These are phyloP conservation scores for Herpomyces periplanetae DNA, from an alignment of 2,329 filamentous ascomycete genomes.

Conservation along the genomic window DNA sequence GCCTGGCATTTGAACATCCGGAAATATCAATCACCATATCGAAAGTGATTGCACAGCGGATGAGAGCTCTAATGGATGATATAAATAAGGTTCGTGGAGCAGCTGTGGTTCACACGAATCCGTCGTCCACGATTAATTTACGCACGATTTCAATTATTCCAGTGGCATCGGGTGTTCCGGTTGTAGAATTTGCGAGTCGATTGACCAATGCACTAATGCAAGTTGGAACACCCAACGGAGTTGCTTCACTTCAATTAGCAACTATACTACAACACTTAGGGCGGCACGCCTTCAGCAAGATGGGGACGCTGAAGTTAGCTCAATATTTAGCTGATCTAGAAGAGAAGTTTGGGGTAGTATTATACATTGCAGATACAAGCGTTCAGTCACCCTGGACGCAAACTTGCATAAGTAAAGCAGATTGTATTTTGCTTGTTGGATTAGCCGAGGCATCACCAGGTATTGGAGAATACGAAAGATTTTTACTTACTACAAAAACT, in stretches of 20 bases:
- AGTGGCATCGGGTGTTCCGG: conserved; percentile 58
- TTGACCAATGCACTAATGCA: conserved; percentile 58
- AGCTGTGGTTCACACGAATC: conserved; percentile 18
- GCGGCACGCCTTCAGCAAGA: conserved; percentile 76
- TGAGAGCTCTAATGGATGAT: conserved; percentile 56
- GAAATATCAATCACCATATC: conserved; percentile 97
- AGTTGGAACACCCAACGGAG: conserved; percentile 54
- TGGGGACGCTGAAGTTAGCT: conserved; percentile 78
- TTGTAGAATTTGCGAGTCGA: conserved; percentile 69
- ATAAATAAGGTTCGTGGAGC: conserved; percentile 14
- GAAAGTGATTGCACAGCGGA: conserved; percentile 81
- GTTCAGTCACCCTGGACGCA: conserved; percentile 96
- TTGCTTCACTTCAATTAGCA: conserved; percentile 65
- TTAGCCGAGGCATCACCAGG: conserved; percentile 56
- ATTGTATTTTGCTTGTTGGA: conserved; percentile 73
- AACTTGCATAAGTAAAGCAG: conserved; percentile 81
- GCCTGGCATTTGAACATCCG: conserved; percentile 74
- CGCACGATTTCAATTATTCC: conserved; percentile 71
- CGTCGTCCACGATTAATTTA: conserved; percentile 59
- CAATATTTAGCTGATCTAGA: conserved; percentile 88
- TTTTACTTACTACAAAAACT: conserved; percentile 82
- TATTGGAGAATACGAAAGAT: conserved; percentile 84
- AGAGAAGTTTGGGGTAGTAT: conserved; percentile 75
- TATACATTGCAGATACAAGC: conserved; percentile 84
- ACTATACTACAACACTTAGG: conserved; percentile 80